Evolutionary conservation across 2,329 filamentous ascomycete genomes (phyloP).

Genomic region (Talaromyces sp.): DNA sequence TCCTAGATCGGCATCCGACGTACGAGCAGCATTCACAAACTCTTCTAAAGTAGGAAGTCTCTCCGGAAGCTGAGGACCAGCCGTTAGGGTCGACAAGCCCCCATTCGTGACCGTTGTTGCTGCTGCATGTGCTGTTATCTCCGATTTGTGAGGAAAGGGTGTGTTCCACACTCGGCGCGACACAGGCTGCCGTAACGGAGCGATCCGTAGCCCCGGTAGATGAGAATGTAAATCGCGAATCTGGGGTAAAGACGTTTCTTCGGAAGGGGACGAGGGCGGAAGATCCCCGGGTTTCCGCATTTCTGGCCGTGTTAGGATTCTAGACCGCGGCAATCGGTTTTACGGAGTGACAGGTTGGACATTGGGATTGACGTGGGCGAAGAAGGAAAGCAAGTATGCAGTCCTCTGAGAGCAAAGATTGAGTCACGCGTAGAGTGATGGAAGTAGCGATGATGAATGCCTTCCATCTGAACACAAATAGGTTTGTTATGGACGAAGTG

Average conservation of each 20-base stretch:
- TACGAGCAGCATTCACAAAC: constrained; percentile 35
- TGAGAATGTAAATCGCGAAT: constrained; percentile 41
- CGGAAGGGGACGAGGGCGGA: constrained; percentile 37
- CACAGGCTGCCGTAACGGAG: constrained; percentile 47
- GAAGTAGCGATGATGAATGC: background rate
- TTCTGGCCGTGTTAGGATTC: constrained; percentile 13
- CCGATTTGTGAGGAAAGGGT: constrained; percentile 36
- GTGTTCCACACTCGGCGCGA: constrained; percentile 40
- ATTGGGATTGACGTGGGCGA: constrained; percentile 10
- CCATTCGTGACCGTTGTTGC: background rate
- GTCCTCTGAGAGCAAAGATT: background rate
- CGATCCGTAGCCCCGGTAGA: constrained; percentile 43
- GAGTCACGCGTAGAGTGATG: background rate
- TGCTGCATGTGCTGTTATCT: constrained; percentile 21
- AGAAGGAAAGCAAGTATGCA: background rate
- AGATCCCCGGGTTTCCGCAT: constrained; percentile 33
- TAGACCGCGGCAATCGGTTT: constrained; percentile 19
- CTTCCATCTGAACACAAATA: constrained; percentile 1
- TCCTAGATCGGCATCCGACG: constrained; percentile 32
- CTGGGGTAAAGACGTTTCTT: constrained; percentile 32
- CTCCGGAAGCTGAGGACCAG: constrained; percentile 31
- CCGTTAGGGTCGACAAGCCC: constrained; percentile 24
- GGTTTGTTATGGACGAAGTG: background rate
- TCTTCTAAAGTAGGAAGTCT: constrained; percentile 37
- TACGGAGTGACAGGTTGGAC: constrained; percentile 8